Conservation (phyloP, 805 yeast species). For the Candida parachauliodes region DNA sequence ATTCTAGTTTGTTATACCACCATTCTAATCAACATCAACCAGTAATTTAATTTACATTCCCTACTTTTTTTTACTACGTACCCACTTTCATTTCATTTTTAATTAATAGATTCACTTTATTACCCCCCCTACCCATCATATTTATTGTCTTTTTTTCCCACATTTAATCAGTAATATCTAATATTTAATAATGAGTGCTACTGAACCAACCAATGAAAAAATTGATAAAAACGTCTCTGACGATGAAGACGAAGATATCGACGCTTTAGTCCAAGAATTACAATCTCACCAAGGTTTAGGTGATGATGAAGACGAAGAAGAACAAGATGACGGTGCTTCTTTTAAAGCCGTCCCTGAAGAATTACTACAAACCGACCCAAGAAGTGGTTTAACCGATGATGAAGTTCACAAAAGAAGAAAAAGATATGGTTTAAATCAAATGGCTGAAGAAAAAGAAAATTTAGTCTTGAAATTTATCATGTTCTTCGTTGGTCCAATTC, state of each 20-base stretch:
- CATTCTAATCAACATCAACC: neutral
- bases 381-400: slow-evolving; percentile 69
- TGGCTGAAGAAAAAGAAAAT: slow-evolving; percentile 87
- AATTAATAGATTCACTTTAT: too few relatives aligned
- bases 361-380: slow-evolving; percentile 76
- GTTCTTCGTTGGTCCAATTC: slow-evolving; percentile 94
- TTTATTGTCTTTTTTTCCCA: slow-evolving; percentile 2
- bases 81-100: neutral
- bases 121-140: neutral
- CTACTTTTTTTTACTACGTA: neutral
- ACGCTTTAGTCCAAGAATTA: slow-evolving; percentile 69
- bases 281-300: slow-evolving; percentile 61
- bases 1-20: neutral
- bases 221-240: slow-evolving; percentile 49
- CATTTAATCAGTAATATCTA: slow-evolving; percentile 1
- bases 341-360: slow-evolving; percentile 82
- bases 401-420: slow-evolving; percentile 82
- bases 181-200: slow-evolving; percentile 25
- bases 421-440: slow-evolving; percentile 86
- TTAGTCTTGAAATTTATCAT: slow-evolving; percentile 71
- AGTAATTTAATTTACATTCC: too few relatives aligned
- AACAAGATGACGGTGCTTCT: slow-evolving; percentile 30
- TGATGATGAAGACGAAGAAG: slow-evolving; percentile 52
- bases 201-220: slow-evolving; percentile 56
- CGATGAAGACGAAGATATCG: slow-evolving; percentile 53